Base-by-base conservation (phyloP, 1,139 yeast genomes). In the Kodamaea arcana region DNA sequence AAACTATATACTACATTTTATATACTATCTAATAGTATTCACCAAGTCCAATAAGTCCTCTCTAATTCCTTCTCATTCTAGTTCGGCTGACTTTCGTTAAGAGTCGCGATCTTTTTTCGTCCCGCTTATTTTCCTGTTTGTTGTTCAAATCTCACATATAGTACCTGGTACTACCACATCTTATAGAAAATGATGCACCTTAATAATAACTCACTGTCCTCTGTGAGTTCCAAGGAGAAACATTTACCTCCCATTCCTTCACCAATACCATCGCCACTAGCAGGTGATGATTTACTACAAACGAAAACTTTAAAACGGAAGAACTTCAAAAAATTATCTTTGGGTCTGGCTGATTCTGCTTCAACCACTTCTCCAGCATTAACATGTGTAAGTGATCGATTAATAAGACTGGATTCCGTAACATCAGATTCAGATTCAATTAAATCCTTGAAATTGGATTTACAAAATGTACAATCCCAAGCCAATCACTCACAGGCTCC, bases 271-370 rank as follows among this genome's bases (percentile, higher is more conserved):
- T 31, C 38, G 11, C 39, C 44, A 11, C 37, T 41, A 14, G 14
- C 21, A 17, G 17, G 15, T 12, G 29, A 38, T 24, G 44, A 41
- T 17, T 24, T 32, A 24, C 48, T 67, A 24, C 56, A 73, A 64
- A 47, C 80, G 27, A 82, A 78, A 52, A 71, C 92, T 4, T 59
- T 86, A 42, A 77, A 76, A 44, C 71, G 95, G 37, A 77, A 83
- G 47, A 87, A 87, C 54, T 67, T 83, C 54, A 87, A 87, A 55
- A 73, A 83, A 42, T 67, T 86, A 29, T 77, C 83, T 23, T 62
- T 86, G 27, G 22, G 22, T 7, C n/a, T n/a, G n/a, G n/a, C n/a
- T n/a, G n/a, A n/a, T n/a, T n/a, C n/a, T n/a, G n/a, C n/a, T n/a
- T n/a, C n/a, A n/a, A n/a, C n/a, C n/a, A 40, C 30, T 17, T 35